Evolutionary conservation across 2,329 filamentous ascomycete genomes (phyloP), one percentile per base, ranked within the genome.

Genomic region (Arthrinium puccinioides): DNA sequence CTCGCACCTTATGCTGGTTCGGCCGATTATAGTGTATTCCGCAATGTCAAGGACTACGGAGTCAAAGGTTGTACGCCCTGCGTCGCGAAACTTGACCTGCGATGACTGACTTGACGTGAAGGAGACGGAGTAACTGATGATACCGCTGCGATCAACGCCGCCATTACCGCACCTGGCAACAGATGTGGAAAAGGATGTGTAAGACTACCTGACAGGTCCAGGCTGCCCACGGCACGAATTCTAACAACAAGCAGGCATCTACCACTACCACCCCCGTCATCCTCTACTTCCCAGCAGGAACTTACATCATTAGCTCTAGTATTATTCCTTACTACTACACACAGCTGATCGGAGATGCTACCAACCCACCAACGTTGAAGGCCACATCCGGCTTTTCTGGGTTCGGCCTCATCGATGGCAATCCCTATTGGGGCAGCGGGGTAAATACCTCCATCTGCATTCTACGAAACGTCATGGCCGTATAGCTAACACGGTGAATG

Each of bases 261-360:
- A 57, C 60, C 3, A 66, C 62, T 9, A 60, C 49, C 15, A 66
- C 56, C 8, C 62, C 62, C 14, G 63, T 61, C 6, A 48, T 67
- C 21, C 60, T 67, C 13, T 67, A 67, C 47, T 67, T 67, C 43
- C 64, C 64, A 10, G 48, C 59, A 3, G 64, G 64, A 29, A 78
- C 68, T 0, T 84, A 84, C 44, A 35, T 74, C 2, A 64, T 79
- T 40, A 76, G 67, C 28, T 58, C 61, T 1, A 64, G 72, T 3
- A 76, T 84, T 43, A 67, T 78, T 37, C 67, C 77, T 48, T 79
- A 76, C 48, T 83, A 81, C 55, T 72, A 74, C 42, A 82, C 78
- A 6, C 70, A 79, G 53, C 56, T 82, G 11, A 66, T 82, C 38
- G 76, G 76, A 27, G 75, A 81, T 42, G 70, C 76, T 3, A 74